Percentiles rank a stretch among this genome's conserved stretches.
Conservation (phyloP, 805 yeast species). For the Komagataella kurtzmanii region DNA sequence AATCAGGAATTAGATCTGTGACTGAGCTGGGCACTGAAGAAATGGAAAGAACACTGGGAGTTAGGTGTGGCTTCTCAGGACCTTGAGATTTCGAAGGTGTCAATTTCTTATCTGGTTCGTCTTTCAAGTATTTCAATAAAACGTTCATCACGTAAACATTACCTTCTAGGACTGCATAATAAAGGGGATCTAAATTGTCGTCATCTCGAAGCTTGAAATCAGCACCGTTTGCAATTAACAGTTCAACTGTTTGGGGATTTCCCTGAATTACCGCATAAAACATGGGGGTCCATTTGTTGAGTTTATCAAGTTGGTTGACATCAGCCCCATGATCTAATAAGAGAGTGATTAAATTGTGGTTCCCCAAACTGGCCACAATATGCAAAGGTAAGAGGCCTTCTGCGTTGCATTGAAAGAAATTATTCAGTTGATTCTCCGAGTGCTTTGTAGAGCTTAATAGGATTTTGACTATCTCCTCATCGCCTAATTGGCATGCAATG, state of each 20-base stretch:
- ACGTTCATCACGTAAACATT: constrained; percentile 71
- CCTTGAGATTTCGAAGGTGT: constrained; percentile 9
- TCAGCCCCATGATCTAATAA: constrained; percentile 62
- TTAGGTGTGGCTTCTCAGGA: background rate
- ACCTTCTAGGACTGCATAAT: constrained; percentile 91
- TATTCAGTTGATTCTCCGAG: constrained; percentile 15
- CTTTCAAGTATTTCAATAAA: constrained; percentile 26
- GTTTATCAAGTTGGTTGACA: constrained; percentile 68
- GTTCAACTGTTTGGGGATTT: constrained; percentile 53
- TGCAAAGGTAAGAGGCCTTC: constrained; percentile 86
- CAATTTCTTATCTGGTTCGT: background rate
- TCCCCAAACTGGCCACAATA: constrained; percentile 79
- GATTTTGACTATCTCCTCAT: constrained; percentile 52
- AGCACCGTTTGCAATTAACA: constrained; percentile 64
- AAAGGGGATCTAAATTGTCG: constrained; percentile 67
- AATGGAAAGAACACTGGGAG: background rate
- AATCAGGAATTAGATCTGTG: constrained; percentile 74
- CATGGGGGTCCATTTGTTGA: constrained; percentile 89
- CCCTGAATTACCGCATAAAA: constrained; percentile 87
- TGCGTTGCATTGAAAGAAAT: constrained; percentile 51
- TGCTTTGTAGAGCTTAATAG: constrained; percentile 30
- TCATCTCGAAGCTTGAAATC: constrained; percentile 57
- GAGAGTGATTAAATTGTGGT: constrained; percentile 50
- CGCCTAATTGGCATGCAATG: constrained; percentile 81
- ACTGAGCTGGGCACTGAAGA: constrained; percentile 8